A percentile compares a stretch with the other conserved stretches of the same genome.
phyloP scores from a whole-genome alignment of 1,284 basidiomycete genomes.

The Mixia osmundae region DNA sequence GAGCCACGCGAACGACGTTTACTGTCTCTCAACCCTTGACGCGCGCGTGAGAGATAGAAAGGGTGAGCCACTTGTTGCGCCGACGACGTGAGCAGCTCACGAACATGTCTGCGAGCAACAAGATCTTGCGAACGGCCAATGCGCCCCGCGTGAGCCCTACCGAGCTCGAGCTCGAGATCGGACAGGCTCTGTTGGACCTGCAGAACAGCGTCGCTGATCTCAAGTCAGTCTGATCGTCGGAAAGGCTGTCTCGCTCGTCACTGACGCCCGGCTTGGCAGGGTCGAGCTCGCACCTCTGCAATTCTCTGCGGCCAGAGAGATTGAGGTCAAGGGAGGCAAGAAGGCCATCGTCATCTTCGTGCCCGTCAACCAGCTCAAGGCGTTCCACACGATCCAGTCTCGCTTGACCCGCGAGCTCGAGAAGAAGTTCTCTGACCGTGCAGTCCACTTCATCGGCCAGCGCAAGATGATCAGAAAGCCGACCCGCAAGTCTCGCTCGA shows the following conservation, averaged over 20 bases:
- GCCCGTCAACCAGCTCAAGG: conserved; percentile 90
- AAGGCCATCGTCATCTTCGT: conserved; percentile 99
- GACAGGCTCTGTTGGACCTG: conserved; percentile 90
- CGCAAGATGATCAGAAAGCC: conserved; percentile 97
- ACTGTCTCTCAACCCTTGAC: no score
- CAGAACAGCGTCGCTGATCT: conserved; percentile 96
- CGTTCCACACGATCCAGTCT: conserved; percentile 95
- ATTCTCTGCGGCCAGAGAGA: conserved; percentile 93
- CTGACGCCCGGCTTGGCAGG: not conserved
- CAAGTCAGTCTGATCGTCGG: conserved; percentile 30
- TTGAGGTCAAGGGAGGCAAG: conserved; percentile 90
- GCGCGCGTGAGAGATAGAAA: no score
- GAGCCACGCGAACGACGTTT: no score
- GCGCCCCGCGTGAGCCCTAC: conserved; percentile 70
- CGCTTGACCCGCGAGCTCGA: conserved; percentile 98
- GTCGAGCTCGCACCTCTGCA: conserved; percentile 80
- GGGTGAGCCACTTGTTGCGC: no score
- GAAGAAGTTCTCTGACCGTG: conserved; percentile 99
- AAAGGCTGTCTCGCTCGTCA: not conserved
- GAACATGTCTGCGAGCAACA: conserved; percentile 24
- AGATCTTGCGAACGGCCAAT: conserved; percentile 90
- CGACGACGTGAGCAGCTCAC: no score
- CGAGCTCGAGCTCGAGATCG: conserved; percentile 78
- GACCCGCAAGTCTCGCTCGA: conserved; percentile 68
- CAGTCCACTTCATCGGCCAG: conserved; percentile 96